Percentiles rank a stretch among this genome's conserved stretches.
These are phyloP conservation scores for Lecanoromycetidae sp. DNA, from an alignment of 2,329 filamentous ascomycete genomes.

Conservation along the genomic window DNA sequence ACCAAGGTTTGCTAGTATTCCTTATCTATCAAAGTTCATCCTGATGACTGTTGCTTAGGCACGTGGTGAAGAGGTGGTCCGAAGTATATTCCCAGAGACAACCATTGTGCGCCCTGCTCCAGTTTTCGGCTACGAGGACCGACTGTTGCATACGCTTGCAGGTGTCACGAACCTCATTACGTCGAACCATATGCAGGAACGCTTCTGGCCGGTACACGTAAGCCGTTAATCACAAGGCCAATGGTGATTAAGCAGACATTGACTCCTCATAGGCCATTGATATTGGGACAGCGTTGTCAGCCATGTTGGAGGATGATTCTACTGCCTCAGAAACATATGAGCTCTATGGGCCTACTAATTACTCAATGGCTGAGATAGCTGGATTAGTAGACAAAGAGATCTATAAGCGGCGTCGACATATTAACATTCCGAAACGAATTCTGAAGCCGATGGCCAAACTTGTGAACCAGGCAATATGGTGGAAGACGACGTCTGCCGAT, in stretches of 20 bases:
- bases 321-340: conserved; percentile 88
- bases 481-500: conserved; percentile 69
- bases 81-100: conserved; percentile 87
- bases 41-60: conserved; percentile 37
- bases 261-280: conserved; percentile 58
- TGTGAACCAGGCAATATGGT: conserved; percentile 79
- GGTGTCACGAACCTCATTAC: conserved; percentile 71
- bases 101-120: conserved; percentile 91
- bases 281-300: conserved; percentile 75
- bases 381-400: conserved; percentile 86
- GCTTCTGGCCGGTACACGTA: conserved; percentile 84
- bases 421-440: conserved; percentile 76
- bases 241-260: not conserved
- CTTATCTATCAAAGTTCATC: not conserved
- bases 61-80: conserved; percentile 67
- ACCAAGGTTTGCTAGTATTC: conserved; percentile 54
- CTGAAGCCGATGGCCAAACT: conserved; percentile 63
- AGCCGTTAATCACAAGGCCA: conserved; percentile 18
- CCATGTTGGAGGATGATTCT: conserved; percentile 80
- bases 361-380: conserved; percentile 77
- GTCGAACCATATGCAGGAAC: conserved; percentile 85
- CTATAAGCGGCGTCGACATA: conserved; percentile 72
- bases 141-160: conserved; percentile 75
- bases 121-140: conserved; percentile 90
- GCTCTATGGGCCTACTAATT: conserved; percentile 86